Base-by-base conservation (phyloP, 176 grass and related monocot species). In the Ensete ventricosum region DNA sequence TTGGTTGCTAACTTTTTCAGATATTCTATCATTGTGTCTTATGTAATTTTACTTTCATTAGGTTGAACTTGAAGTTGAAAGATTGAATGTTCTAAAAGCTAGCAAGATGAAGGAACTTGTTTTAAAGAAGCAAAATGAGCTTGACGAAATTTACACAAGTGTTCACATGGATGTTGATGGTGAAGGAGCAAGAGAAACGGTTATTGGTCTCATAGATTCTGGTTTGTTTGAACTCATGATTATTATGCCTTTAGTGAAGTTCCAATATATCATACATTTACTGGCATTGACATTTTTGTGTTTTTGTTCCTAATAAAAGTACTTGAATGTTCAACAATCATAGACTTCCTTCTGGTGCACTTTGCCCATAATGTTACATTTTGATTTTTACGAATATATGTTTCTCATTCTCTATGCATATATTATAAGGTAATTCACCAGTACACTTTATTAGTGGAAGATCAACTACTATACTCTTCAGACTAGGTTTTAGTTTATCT, bases 91-190 rank as follows among this genome's bases (percentile, higher is more conserved):
- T 71, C 67, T 98, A 64, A 98, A 89, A 88, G 84, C 88, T 26
- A 82, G 80, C 80, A 98, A 91, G 77, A 93, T 98, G 86, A 98
- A 93, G 82, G 90, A 98, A 69, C 79, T 98, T 53, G 82, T 91
- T n/a, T 78, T 98, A 48, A 98, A 91, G 78, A 98, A 93, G 80
- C 83, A 93, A 87, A 81, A 62, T 51, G 88, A 91, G 71, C 87
- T 98, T 76, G 88, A 93, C 75, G 84, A 87, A 76, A 87, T 93
- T 23, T 89, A 82, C 72, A 87, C 2, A 91, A 84, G 72, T 83
- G 95, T 87, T 69, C 90, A 93, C 55, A 89, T 93, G 80, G 82
- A 91, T 73, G 75, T 87, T 79, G 82, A 93, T 67, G 76, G 71
- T 67, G 80, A 88, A 58, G 60, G 72, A 73, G 80, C 90, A 58